Percentiles rank a stretch among this genome's conserved stretches.
Evolutionary conservation across 2,329 filamentous ascomycete species (phyloP).

Genomic region (Aureobasidium subglaciale): DNA sequence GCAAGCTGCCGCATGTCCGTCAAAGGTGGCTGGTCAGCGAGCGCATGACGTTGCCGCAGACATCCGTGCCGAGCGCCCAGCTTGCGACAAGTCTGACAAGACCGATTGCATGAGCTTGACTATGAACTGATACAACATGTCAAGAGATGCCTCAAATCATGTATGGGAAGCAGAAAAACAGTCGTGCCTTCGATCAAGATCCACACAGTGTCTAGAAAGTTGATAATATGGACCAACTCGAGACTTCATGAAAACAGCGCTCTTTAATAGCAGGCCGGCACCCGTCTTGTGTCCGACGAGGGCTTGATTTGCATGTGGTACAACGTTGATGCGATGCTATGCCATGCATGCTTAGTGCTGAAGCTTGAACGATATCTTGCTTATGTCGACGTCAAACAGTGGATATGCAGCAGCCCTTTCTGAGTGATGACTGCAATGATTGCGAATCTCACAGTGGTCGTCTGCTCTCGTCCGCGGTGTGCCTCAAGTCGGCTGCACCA

Average conservation of each 20-base stretch:
- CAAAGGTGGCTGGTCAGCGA: slow-evolving; percentile 3
- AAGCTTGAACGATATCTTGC: slow-evolving; percentile 6
- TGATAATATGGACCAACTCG: background rate
- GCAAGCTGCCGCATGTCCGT: background rate
- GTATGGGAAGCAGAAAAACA: background rate
- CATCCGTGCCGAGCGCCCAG: background rate
- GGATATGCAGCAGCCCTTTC: background rate
- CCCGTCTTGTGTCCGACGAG: slow-evolving; percentile 1
- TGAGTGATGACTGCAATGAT: background rate
- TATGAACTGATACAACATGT: background rate
- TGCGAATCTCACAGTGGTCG: background rate
- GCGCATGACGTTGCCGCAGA: background rate
- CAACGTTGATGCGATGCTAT: background rate
- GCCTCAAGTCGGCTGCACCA: background rate
- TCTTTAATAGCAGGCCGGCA: background rate
- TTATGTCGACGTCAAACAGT: slow-evolving; percentile 1
- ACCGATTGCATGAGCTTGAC: background rate
- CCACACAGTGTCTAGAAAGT: too few species aligned
- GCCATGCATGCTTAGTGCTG: background rate
- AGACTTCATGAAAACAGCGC: background rate
- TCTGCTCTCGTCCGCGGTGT: background rate
- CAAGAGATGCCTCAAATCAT: background rate
- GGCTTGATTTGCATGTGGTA: background rate
- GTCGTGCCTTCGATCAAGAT: background rate
- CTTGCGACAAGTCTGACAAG: background rate